A percentile compares a stretch with the other conserved stretches of the same genome.
These are phyloP conservation scores for Torulaspora microellipsoides DNA, from an alignment of 805 yeast species.

Conservation along the genomic window DNA sequence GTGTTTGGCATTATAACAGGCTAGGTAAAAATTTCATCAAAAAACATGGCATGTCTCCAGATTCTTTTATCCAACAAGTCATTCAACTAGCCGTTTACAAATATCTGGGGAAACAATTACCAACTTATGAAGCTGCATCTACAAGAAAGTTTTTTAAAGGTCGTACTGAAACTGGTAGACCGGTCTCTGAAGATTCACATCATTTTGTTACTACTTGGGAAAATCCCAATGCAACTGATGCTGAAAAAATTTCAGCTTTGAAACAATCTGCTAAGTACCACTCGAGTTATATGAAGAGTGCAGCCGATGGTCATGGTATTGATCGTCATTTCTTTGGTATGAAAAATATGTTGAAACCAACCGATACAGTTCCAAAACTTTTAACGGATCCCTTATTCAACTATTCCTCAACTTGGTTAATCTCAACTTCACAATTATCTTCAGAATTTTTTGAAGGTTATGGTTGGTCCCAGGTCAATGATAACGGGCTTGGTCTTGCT, in stretches of 20 bases:
- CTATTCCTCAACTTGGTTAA: constrained; percentile 79
- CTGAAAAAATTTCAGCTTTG: constrained; percentile 61
- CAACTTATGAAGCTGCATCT: constrained; percentile 95
- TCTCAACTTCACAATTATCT: constrained; percentile 85
- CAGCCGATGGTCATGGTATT: constrained; percentile 82
- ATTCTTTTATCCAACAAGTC: constrained; percentile 85
- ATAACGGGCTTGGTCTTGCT: constrained; percentile 90
- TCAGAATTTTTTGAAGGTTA: constrained; percentile 83
- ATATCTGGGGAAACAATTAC: constrained; percentile 70
- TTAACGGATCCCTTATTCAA: constrained; percentile 70
- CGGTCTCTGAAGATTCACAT: constrained; percentile 68
- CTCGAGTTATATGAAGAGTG: constrained; percentile 64
- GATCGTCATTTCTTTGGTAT: constrained; percentile 93
- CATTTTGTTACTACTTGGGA: constrained; percentile 73
- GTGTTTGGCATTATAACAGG: constrained; percentile 74
- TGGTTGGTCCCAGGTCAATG: constrained; percentile 95
- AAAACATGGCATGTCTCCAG: constrained; percentile 82
- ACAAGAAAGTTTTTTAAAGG: constrained; percentile 86
- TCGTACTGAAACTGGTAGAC: constrained; percentile 89
- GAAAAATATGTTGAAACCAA: constrained; percentile 54
- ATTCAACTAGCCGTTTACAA: constrained; percentile 89
- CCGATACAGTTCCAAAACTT: constrained; percentile 56
- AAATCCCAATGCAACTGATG: constrained; percentile 41
- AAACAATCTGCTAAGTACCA: constrained; percentile 72
- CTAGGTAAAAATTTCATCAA: constrained; percentile 86